Percentiles rank a stretch among this genome's conserved stretches.
Evolutionary conservation across 2,329 filamentous ascomycete genomes (phyloP).

Genomic region (Sporothrix brasiliensis): DNA sequence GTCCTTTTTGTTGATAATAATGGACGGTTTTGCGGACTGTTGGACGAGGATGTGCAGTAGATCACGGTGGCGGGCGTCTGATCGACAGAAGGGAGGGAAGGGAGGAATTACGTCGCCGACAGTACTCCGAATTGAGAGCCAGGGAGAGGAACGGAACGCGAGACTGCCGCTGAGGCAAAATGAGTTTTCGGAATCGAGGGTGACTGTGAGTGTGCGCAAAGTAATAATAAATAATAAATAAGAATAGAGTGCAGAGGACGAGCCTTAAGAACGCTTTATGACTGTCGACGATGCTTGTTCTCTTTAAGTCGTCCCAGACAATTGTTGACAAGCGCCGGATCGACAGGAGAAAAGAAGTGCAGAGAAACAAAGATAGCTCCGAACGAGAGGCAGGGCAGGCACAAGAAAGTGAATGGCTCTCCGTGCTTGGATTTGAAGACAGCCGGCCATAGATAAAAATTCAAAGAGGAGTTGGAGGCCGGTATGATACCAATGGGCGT

Average conservation of each 20-base stretch:
- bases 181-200: conserved; percentile 10
- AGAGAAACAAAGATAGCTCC: conserved; percentile 1
- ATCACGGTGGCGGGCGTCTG: conserved; percentile 27
- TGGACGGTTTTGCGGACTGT: conserved; percentile 6
- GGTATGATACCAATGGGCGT: conserved; percentile 6
- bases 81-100: conserved; percentile 29
- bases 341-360: not conserved
- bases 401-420: conserved; percentile 21
- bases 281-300: not conserved
- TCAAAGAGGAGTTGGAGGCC: not conserved
- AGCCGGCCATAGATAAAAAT: not conserved
- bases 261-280: not conserved
- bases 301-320: not conserved
- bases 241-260: not conserved
- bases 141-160: not conserved
- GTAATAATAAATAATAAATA: not conserved
- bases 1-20: conserved; percentile 13
- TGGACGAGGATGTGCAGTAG: conserved; percentile 22
- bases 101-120: not conserved
- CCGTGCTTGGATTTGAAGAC: conserved; percentile 15
- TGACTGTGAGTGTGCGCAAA: not conserved
- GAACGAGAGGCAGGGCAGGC: not conserved
- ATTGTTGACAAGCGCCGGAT: conserved; percentile 22
- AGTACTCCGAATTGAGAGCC: not conserved
- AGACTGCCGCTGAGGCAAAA: conserved; percentile 2